phyloP scores from a whole-genome alignment of 2,329 filamentous ascomycete genomes.

The Trichoderma sp. region DNA sequence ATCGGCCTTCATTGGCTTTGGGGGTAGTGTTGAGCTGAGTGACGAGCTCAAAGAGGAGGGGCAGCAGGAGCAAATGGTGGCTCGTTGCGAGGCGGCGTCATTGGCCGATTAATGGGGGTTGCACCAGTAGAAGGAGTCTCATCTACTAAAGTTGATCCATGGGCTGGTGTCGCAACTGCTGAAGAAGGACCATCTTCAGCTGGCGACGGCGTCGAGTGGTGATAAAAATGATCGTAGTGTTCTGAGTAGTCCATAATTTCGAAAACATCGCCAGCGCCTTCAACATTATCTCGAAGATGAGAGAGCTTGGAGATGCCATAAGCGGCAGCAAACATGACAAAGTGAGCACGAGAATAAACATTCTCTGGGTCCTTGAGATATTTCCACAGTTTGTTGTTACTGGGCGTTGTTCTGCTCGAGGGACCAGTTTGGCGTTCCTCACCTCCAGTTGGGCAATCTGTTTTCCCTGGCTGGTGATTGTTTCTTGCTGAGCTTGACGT shows the following conservation, averaged over 20 bases:
- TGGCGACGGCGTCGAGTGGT: neutral
- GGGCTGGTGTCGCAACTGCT: no score
- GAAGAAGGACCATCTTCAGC: no score
- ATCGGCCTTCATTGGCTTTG: neutral
- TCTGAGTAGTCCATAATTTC: neutral
- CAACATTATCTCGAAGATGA: neutral
- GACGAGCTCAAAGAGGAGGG: neutral
- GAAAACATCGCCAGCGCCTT: neutral
- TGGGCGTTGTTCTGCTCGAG: neutral
- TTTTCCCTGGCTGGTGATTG: no score
- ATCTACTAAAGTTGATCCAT: no score
- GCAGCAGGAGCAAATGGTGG: no score
- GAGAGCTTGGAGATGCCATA: neutral
- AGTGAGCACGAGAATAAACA: neutral
- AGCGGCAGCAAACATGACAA: neutral
- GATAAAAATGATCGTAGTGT: neutral
- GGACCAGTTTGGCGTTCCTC: neutral
- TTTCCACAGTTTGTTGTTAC: neutral
- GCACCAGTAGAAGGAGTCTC: no score
- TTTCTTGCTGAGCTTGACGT: no score
- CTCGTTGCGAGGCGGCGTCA: no score
- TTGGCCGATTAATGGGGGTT: no score
- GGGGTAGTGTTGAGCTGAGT: neutral
- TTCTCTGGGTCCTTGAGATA: neutral
- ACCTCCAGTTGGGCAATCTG: no score